Base-by-base conservation (phyloP, 139 green algal species). In the Haematococcus sp. region DNA sequence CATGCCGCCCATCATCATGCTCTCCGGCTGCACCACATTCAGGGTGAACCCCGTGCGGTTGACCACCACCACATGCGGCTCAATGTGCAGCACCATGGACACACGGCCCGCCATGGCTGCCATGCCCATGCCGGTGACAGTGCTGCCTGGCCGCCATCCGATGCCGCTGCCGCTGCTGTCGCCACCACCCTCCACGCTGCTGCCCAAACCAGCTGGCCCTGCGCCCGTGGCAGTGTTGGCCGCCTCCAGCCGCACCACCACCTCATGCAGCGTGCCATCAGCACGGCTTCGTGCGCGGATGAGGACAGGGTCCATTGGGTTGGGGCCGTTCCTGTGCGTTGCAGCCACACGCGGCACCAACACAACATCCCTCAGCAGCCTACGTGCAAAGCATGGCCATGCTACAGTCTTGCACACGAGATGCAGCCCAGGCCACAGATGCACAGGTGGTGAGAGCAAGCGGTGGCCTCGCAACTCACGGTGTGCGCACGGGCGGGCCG, bases 41-140 rank as follows among this genome's bases (percentile, higher is more conserved):
- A 97, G 76, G 5, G 76, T 67, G 33, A 92, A 82, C 27, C 87
- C 83, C 1, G 89, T 94, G 31, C 75, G 73, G 77, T 97, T 97
- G 58, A 78, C 82, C 2, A 94, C 71, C 46, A 93, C 73, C n/a
- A 93, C 30, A 65, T 94, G 84, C 0, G 87, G 84, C 58, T 95
- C 88, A 71, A 96, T 56, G 2, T 78, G 68, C 66, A 94, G 80
- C 22, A 87, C 74, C 69, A 78, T 68, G 27, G 68, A 77, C 46
- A 44, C 32, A 0, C 43, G 52, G 66, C 69, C 40, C 4, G 65
- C 70, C 16, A 58, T 74, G 22, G 65, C 55, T 28, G 71, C 61
- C n/a, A 60, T 33, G 35, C 44, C 69, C 17, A 77, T 51, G 40
- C 78, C 32, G 22, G 60, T 49, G 40, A 49, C 70, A 20, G 71